Conservation (phyloP, 2,329 filamentous ascomycete species). For the Fragosphaeria purpurea region DNA sequence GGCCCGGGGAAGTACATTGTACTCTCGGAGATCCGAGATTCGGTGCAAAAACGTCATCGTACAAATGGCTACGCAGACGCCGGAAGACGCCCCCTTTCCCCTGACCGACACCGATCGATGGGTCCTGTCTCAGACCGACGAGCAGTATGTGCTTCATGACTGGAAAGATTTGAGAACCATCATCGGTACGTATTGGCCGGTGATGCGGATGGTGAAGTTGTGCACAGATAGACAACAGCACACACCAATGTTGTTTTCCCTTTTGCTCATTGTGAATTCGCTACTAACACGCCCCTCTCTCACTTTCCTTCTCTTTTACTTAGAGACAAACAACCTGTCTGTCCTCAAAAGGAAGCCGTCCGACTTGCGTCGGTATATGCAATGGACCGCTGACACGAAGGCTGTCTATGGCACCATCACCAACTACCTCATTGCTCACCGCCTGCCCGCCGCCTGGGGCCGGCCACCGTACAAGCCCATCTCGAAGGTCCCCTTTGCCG, state of each 20-base stretch:
- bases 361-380: constrained; percentile 68
- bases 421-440: constrained; percentile 63
- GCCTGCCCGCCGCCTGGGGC: constrained; percentile 59
- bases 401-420: constrained; percentile 69
- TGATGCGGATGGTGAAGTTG: neutral
- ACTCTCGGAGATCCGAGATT: too few species aligned
- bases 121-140: constrained; percentile 55
- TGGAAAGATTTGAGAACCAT: constrained; percentile 66
- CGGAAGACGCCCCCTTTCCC: constrained; percentile 43
- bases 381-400: constrained; percentile 63
- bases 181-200: constrained; percentile 38
- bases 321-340: constrained; percentile 53
- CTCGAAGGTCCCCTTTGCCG: constrained; percentile 41
- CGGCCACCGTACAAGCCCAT: constrained; percentile 42
- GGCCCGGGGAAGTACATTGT: too few species aligned
- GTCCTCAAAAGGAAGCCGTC: constrained; percentile 71
- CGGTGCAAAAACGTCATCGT: too few species aligned
- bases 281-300: too few species aligned
- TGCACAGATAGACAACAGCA: neutral
- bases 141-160: constrained; percentile 57
- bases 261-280: neutral
- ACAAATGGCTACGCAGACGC: too few species aligned
- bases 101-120: constrained; percentile 48
- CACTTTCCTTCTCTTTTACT: too few species aligned
- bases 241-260: neutral